These are phyloP conservation scores for Lithohypha guttulata DNA, from an alignment of 2,329 filamentous ascomycete species.

Conservation along the genomic window DNA sequence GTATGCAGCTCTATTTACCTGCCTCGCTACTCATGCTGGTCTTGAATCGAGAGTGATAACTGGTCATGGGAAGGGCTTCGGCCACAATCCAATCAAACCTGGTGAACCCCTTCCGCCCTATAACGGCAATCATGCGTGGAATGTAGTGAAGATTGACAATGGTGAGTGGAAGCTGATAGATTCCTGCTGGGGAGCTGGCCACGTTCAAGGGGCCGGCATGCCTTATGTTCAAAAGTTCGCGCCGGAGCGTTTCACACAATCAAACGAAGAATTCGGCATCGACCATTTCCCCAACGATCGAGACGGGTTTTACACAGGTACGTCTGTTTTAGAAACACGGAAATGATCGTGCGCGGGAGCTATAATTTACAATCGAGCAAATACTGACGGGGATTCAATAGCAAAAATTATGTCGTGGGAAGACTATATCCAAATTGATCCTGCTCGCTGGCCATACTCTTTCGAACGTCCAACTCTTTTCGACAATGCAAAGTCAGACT, in stretches of 20 bases:
- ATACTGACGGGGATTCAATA: too few species aligned
- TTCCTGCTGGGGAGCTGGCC: conserved; percentile 83
- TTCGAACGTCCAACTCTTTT: conserved; percentile 39
- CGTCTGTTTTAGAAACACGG: too few species aligned
- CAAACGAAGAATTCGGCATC: conserved; percentile 71
- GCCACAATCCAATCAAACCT: conserved; percentile 51
- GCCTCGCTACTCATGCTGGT: conserved; percentile 67
- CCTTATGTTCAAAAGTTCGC: conserved; percentile 59
- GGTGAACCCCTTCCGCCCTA: conserved; percentile 57
- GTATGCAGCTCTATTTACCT: conserved; percentile 72
- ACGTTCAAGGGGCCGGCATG: conserved; percentile 43
- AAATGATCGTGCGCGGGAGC: too few species aligned
- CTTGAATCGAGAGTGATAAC: conserved; percentile 63
- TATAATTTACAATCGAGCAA: too few species aligned
- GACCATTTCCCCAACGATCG: conserved; percentile 66
- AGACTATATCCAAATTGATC: conserved; percentile 62
- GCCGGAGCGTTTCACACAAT: conserved; percentile 48
- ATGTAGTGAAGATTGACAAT: conserved; percentile 75
- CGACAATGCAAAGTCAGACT: conserved; percentile 34
- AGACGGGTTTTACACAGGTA: conserved; percentile 60
- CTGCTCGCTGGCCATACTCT: conserved; percentile 32
- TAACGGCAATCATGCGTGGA: conserved; percentile 73
- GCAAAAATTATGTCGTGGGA: conserved; percentile 76
- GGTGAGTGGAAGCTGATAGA: conserved; percentile 89
- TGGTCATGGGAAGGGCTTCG: conserved; percentile 81